These are phyloP conservation scores for Lactarius sp. DNA, from an alignment of 768 basidiomycete species.

Conservation along the genomic window DNA sequence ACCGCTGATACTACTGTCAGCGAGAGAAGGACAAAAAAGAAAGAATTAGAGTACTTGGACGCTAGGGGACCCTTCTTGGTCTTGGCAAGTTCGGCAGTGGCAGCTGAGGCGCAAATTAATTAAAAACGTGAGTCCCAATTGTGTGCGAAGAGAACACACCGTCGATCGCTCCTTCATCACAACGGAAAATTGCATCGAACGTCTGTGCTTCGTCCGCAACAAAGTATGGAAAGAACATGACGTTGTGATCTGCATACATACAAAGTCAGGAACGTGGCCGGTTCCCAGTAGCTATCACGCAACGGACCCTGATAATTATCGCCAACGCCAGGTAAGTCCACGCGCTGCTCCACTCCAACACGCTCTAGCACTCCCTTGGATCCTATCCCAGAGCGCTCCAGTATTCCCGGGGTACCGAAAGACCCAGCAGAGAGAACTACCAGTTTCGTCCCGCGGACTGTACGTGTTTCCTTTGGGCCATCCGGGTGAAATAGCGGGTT, in stretches of 20 bases:
- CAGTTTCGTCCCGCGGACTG: slow-evolving; percentile 33
- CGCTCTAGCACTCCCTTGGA: slow-evolving; percentile 30
- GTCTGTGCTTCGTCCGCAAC: slow-evolving; percentile 25
- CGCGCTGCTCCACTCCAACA: slow-evolving; percentile 30
- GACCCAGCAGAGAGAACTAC: slow-evolving; percentile 40
- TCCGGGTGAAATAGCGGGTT: slow-evolving; percentile 30
- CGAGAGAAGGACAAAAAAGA: neutral
- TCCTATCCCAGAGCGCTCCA: slow-evolving; percentile 51
- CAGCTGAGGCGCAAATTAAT: slow-evolving; percentile 28
- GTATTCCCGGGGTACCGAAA: slow-evolving; percentile 44
- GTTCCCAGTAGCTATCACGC: neutral
- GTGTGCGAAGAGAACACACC: slow-evolving; percentile 14
- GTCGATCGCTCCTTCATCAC: slow-evolving; percentile 21
- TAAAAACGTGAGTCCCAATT: neutral
- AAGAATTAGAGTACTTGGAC: slow-evolving; percentile 45
- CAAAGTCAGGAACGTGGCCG: slow-evolving; percentile 8
- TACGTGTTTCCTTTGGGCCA: slow-evolving; percentile 1
- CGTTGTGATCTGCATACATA: slow-evolving; percentile 20
- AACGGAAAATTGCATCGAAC: slow-evolving; percentile 25
- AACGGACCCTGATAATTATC: slow-evolving; percentile 38
- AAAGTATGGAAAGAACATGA: slow-evolving; percentile 18
- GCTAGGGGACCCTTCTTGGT: slow-evolving; percentile 47
- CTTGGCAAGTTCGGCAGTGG: slow-evolving; percentile 33
- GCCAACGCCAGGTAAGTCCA: slow-evolving; percentile 42
- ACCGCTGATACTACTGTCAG: slow-evolving; percentile 13